phyloP scores from a whole-genome alignment of 1,284 basidiomycete genomes.

The Ceratobasidium sp. region DNA sequence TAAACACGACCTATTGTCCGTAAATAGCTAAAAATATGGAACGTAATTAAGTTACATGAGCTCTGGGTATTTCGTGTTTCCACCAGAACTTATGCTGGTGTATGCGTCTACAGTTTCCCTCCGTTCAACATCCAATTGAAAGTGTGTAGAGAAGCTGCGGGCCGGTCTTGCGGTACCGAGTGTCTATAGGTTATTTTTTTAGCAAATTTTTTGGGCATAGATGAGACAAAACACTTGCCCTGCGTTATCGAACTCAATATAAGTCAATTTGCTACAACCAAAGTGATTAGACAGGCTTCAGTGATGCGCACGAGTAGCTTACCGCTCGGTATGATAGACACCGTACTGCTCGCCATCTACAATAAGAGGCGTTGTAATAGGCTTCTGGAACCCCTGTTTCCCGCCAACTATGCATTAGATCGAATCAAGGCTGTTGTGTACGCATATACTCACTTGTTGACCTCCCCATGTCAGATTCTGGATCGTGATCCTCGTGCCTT shows the following conservation, averaged over 20 bases:
- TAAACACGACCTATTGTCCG: too few relatives aligned
- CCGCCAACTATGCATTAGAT: too few relatives aligned
- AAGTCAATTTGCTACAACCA: conserved; percentile 16
- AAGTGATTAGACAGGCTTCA: not conserved
- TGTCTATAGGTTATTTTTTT: not conserved
- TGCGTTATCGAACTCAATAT: conserved; percentile 37
- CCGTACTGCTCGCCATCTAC: conserved; percentile 42
- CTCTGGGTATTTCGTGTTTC: not conserved
- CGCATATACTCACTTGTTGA: not conserved
- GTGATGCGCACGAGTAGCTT: not conserved
- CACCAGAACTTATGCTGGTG: not conserved
- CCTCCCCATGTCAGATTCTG: conserved; percentile 57
- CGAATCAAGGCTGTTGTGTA: not conserved
- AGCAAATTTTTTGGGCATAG: not conserved
- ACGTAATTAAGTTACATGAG: too few relatives aligned
- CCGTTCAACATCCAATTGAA: conserved; percentile 33
- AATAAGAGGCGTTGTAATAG: conserved; percentile 36
- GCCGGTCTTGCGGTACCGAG: conserved; percentile 45
- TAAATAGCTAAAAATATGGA: too few relatives aligned
- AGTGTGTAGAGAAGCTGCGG: conserved; percentile 42
- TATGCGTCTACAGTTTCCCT: not conserved
- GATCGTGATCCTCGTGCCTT: conserved; percentile 53
- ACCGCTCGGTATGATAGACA: conserved; percentile 44
- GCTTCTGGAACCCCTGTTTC: conserved; percentile 43
- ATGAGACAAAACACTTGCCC: conserved; percentile 6